Evolutionary conservation across 2,329 filamentous ascomycete genomes (phyloP), one percentile per base, ranked within the genome.

Genomic region (Pestalotiopsis sp.): DNA sequence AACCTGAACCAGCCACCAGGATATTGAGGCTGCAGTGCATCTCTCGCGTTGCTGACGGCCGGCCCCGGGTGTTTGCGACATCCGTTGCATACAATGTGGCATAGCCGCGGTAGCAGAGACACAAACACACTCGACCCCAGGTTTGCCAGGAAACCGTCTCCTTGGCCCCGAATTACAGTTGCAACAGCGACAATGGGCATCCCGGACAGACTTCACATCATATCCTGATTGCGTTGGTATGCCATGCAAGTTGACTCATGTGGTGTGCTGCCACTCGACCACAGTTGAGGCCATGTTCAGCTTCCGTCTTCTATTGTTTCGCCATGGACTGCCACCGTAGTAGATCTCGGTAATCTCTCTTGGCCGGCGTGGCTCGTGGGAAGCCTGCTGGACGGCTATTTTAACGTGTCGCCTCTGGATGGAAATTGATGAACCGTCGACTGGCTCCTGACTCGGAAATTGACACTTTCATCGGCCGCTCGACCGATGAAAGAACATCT

Each of bases 361-460:
- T 52, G 44, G 17, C 44, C 44, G 20, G 7, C 17, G n/a, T 52
- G 44, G 14, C 44, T 52, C 44, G 14, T 52, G 44, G 44, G 39
- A 44, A 44, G 39, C 40, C 44, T 22, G 40, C 40, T 44, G 17
- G 13, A 6, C 40, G 11, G 44, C 44, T 52, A 52, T 52, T 52
- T 52, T 52, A 52, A 52, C 9, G 7, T 52, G 20, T 52, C 44
- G 44, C 44, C 20, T 20, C 17, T 52, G 10, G 44, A 22, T 9
- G 30, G 26, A 11, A n/a, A 52, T 22, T 20, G 44, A 17, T 52
- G 20, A 9, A n/a, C 64, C 26, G 20, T 10, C 20, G 55, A 22
- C 13, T 35, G 9, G n/a, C n/a, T 66, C 52, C 30, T 66, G 64
- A 66, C 52, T 66, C 55, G 64, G 35, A n/a, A 30, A 20, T 38